Conservation (phyloP, 495 filamentous ascomycete genomes). For the Penicillium bovifimosum region DNA sequence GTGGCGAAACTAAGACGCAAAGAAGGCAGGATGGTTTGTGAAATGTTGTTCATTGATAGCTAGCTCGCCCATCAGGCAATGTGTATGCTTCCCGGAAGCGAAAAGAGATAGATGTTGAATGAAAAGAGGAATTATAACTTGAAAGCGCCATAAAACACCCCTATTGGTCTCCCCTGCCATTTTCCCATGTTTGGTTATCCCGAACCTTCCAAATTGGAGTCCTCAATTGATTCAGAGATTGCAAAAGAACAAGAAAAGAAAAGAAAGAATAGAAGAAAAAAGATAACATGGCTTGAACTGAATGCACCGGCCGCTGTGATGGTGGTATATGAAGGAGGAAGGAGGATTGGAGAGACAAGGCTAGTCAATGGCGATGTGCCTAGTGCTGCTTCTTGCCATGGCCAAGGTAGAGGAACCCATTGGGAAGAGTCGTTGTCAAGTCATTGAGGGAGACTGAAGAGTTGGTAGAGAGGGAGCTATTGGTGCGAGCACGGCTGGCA, state of each 20-base stretch:
- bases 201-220: constrained; percentile 1
- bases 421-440: constrained; percentile 15
- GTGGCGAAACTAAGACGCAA: neutral
- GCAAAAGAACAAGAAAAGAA: constrained; percentile 7
- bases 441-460: constrained; percentile 19
- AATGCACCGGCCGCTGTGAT: constrained; percentile 17
- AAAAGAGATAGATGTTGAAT: constrained; percentile 2
- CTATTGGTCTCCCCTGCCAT: constrained; percentile 1
- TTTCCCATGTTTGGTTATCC: neutral
- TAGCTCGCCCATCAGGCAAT: constrained; percentile 8
- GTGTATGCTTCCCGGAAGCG: constrained; percentile 7
- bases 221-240: constrained; percentile 5
- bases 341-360: neutral
- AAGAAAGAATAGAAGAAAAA: too few species aligned
- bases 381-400: constrained; percentile 15
- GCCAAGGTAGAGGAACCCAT: constrained; percentile 32
- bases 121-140: constrained; percentile 6
- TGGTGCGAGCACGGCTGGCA: constrained; percentile 14
- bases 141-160: constrained; percentile 18
- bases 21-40: neutral
- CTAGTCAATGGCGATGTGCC: constrained; percentile 6
- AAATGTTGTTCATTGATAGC: constrained; percentile 8
- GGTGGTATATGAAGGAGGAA: constrained; percentile 11
- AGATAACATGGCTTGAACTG: neutral
- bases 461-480: constrained; percentile 22